A percentile compares a stretch with the other conserved stretches of the same genome.
phyloP scores from a whole-genome alignment of 169 alveolate genomes.

The Miamiensis avidus region DNA sequence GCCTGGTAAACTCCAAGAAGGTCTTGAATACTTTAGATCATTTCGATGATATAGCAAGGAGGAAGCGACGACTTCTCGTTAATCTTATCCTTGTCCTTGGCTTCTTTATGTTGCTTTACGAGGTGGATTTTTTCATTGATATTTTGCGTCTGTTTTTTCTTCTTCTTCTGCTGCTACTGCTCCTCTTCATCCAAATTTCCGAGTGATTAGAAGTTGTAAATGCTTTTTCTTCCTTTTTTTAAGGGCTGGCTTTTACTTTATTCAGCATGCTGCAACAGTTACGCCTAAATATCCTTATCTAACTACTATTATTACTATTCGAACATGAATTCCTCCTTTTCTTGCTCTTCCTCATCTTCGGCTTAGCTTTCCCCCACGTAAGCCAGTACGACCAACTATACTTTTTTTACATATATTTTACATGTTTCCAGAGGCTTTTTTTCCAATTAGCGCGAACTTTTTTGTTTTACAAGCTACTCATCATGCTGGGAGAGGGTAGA shows the following conservation, averaged over 20 bases:
- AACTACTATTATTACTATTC: background rate
- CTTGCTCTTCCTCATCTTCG: background rate
- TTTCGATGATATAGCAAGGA: background rate
- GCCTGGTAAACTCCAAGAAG: background rate
- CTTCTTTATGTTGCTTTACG: background rate
- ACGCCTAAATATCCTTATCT: no score
- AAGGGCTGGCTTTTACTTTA: background rate
- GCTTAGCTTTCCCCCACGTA: background rate
- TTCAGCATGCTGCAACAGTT: background rate
- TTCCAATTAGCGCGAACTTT: background rate
- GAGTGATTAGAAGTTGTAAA: no score
- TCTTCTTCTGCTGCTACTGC: background rate
- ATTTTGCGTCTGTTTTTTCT: background rate
- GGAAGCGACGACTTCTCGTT: constrained; percentile 16
- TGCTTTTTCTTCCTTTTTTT: background rate
- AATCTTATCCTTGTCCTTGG: constrained; percentile 20
- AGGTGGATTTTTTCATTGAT: background rate
- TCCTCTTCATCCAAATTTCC: background rate
- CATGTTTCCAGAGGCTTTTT: background rate
- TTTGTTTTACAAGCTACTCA: background rate
- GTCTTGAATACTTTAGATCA: constrained; percentile 6
- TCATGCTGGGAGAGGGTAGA: no score
- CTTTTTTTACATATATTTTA: background rate
- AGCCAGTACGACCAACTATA: background rate
- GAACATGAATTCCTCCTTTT: background rate